phyloP scores from a whole-genome alignment of 768 basidiomycete genomes.

The Psilocybe cubensis region DNA sequence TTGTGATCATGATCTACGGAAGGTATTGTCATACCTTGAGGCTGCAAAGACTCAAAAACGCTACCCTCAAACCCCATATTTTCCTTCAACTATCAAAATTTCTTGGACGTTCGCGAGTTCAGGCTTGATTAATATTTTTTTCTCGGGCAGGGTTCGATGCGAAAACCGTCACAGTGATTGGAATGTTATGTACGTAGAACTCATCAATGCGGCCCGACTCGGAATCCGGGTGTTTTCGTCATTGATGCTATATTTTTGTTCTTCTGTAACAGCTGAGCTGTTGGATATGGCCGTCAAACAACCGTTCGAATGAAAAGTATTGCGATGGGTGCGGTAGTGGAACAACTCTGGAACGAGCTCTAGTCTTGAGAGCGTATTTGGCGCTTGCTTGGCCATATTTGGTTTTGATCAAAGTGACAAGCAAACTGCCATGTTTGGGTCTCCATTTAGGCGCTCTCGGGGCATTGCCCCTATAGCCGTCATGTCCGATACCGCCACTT shows the following conservation, averaged over 20 bases:
- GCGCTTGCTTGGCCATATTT: not conserved
- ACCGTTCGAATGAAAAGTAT: not conserved
- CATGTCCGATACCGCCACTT: too few species aligned
- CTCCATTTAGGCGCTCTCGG: constrained; percentile 1
- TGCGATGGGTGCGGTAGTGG: not conserved
- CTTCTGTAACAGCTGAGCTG: too few species aligned
- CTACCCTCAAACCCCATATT: not conserved
- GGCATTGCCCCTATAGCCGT: too few species aligned
- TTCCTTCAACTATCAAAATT: not conserved
- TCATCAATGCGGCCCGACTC: not conserved
- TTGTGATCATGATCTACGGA: not conserved
- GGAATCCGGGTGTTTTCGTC: too few species aligned
- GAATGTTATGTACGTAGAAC: not conserved
- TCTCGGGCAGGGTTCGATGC: too few species aligned
- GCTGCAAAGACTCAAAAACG: not conserved
- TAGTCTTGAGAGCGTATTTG: too few species aligned
- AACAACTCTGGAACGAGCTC: too few species aligned
- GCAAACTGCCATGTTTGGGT: not conserved
- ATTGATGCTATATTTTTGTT: too few species aligned
- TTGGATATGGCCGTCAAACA: too few species aligned
- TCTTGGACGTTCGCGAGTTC: not conserved
- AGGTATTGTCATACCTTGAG: not conserved
- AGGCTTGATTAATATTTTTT: too few species aligned
- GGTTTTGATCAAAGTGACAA: not conserved
- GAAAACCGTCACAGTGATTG: too few species aligned